Evolutionary conservation across 2,329 filamentous ascomycete genomes (phyloP), one percentile per base, ranked within the genome.

Genomic region (Amesomyces nigricolor): DNA sequence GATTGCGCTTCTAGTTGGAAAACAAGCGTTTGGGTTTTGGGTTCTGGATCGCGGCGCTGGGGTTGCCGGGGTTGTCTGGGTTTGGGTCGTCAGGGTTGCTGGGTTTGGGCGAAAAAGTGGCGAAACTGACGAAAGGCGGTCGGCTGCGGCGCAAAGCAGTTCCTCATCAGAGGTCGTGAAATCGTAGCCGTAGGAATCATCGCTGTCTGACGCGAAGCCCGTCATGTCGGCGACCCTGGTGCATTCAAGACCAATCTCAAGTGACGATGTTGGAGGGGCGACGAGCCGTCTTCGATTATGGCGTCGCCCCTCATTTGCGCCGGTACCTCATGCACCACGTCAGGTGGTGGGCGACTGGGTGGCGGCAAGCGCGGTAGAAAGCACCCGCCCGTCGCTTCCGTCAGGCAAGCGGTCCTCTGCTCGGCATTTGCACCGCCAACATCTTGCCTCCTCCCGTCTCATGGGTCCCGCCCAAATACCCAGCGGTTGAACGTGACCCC

Each of bases 111-210:
- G 53, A 40, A 47, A 37, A 14, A 43, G 46, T 57, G 58, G 54
- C 35, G 53, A 50, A 14, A 37, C 44, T 32, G 58, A 38, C 38
- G 58, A 56, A 42, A 64, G 38, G 46, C 50, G 51, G 38, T 62
- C 61, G 47, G 54, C 39, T 39, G 60, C 40, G 39, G 59, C 70
- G 56, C 51, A 68, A 63, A 78, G 62, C 44, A 73, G 58, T 40
- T 72, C 62, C 56, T 79, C 77, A 30, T 79, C 76, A 29, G 79
- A 76, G 1, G 66, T 59, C 2, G 75, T 73, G 43, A 78, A 67
- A 60, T 78, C 73, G 62, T 75, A 78, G 55, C 70, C 73, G 64
- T 75, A 78, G 43, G 78, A 74, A 61, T 67, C 70, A 59, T 59
- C 61, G 55, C 56, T 62, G 32, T 53, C 48, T 8, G 59, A 57